Evolutionary conservation across 2,329 filamentous ascomycete genomes (phyloP), one percentile per base, ranked within the genome.

Genomic region (Neofusicoccum umdonicola): DNA sequence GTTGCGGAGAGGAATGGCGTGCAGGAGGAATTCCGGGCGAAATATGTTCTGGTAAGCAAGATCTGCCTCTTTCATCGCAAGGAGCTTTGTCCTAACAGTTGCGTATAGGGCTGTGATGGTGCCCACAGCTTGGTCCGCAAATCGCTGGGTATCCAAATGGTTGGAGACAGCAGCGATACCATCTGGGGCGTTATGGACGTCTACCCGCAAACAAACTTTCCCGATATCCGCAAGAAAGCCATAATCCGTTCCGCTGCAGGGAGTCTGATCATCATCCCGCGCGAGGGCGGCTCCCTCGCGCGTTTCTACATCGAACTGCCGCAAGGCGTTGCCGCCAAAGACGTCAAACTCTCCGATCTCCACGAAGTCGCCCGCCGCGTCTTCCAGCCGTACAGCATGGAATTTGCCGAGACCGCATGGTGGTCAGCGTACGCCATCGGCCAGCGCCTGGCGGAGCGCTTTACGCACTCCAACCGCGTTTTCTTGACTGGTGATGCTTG

Each of bases 381-480:
- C 45, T 84, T 89, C 58, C 67, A 73, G 0, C 86, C 86, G 0
- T 60, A 47, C 15, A 47, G 11, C 5, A 60, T 60, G 56, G 56
- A 60, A 9, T 60, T 60, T 13, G 42, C 56, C 0, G 81, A 83
- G 62, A 87, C 85, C 80, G 88, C 76, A 17, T 92, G 89, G 88
- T 92, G 91, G 78, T 89, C 88, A 51, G 86, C 87, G 48, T 92
- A 91, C 73, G 84, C 87, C 69, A 88, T 91, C 65, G 87, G 88
- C 11, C 88, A 91, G 78, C 85, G 90, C 17, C 84, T 92, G 22
- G 90, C 90, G 1, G 86, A 86, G 68, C 83, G 85, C 52, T 93
- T 92, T 77, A 84, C 86, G 68, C 86, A 89, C 70, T 81, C 84
- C 52, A 79, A 87, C 66, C 83, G 86, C 15, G 84, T 89, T n/a